Conservation (phyloP, 2,329 filamentous ascomycete species). For the Cercospora sojina region DNA sequence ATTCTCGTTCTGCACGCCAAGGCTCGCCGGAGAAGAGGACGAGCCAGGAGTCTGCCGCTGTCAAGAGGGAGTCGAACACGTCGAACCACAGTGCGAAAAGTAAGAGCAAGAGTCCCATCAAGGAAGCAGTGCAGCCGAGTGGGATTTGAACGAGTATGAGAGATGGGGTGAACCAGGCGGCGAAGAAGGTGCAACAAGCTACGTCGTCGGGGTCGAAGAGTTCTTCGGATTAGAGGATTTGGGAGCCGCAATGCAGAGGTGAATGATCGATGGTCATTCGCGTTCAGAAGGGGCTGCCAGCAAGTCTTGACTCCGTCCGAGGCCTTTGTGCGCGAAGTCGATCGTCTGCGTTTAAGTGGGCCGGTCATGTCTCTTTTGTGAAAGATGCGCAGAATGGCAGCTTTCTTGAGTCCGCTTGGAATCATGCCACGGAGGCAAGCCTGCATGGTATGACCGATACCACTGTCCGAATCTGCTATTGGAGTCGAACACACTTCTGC, state of each 20-base stretch:
- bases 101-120: background rate
- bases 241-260: too few relatives aligned
- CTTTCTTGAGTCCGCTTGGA: background rate
- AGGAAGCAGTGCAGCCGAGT: background rate
- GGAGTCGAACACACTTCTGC: background rate
- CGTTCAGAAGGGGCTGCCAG: too few relatives aligned
- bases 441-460: background rate
- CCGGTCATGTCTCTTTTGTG: background rate
- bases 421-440: background rate
- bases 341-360: background rate
- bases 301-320: too few relatives aligned
- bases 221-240: background rate
- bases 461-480: background rate
- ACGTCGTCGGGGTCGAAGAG: background rate
- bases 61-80: background rate
- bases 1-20: background rate
- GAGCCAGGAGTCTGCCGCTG: background rate
- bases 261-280: too few relatives aligned
- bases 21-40: background rate
- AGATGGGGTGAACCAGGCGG: background rate
- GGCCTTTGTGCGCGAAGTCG: too few relatives aligned
- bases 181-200: background rate
- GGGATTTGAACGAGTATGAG: background rate
- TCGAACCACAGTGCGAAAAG: background rate
- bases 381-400: background rate